Evolutionary conservation across 495 filamentous ascomycete species (phyloP), one percentile per base, ranked within the genome.

Genomic region (Penicillium pulvis): DNA sequence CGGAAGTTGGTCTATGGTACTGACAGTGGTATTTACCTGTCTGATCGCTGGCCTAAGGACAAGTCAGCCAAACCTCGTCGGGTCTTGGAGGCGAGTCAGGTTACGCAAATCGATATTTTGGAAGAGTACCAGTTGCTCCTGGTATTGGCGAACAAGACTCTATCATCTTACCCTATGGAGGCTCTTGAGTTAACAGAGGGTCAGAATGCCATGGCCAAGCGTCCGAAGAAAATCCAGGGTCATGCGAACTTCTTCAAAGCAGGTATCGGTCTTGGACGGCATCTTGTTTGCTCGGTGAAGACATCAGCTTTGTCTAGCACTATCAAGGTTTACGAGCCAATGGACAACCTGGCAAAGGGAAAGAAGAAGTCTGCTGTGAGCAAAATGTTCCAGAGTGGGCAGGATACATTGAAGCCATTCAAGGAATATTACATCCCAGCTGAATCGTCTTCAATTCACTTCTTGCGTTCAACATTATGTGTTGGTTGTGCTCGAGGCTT

Each of bases 401-500:
- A 96, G 67, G 95, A 99, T 63, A 90, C 94, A 49, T 80, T 99
- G 53, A 96, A 92, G 69, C 90, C 93, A 16, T 97, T 94, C 82
- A 97, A 98, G 83, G 95, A 99, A 79, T 97, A 97, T 68, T 98
- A 98, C 74, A 97, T 99, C 62, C 95, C 95, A 8, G 91, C 92
- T 6, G 95, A 99, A 75, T 93, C 92, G 7, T 91, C 88, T 3
- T 97, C 93, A 48, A 93, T 99, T 24, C 95, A 99, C 71, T 99
- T 97, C 83, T 81, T 99, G 59, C 91, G 92, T 60, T 93, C 91
- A 60, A 98, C 96, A 65, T 84, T 99, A 19, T 99, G 95, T 70
- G 94, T 98, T 45, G 95, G 92, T 36, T 98, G 94, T 74, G 87
- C 92, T 4, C 83, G 90, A 67, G 95, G 95, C 42, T 99, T 99